phyloP scores from a whole-genome alignment of 768 basidiomycete genomes.

The Cystobasidium onofrii region DNA sequence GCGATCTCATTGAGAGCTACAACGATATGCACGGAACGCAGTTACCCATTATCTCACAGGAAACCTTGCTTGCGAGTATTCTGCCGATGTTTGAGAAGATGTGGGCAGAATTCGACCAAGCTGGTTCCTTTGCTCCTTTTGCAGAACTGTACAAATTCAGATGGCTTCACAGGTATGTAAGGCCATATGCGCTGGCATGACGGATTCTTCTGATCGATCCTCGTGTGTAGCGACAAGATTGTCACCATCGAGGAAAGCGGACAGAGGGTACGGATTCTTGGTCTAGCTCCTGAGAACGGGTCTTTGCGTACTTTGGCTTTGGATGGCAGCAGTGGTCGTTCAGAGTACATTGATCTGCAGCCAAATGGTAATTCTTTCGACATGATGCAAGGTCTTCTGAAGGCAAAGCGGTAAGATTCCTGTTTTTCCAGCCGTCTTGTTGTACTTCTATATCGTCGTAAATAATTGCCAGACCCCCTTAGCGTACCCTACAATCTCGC shows the following conservation, averaged over 20 bases:
- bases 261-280: slow-evolving; percentile 65
- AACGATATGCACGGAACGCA: slow-evolving; percentile 39
- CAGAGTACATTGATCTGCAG: slow-evolving; percentile 72
- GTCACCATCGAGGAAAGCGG: slow-evolving; percentile 70
- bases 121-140: slow-evolving; percentile 69
- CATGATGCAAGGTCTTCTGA: slow-evolving; percentile 52
- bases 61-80: slow-evolving; percentile 65
- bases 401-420: neutral
- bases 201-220: neutral
- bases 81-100: slow-evolving; percentile 67
- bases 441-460: slow-evolving; percentile 54
- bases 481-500: slow-evolving; percentile 76
- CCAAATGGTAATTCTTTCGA: slow-evolving; percentile 98
- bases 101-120: slow-evolving; percentile 64
- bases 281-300: slow-evolving; percentile 81
- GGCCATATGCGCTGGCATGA: neutral
- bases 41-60: slow-evolving; percentile 56
- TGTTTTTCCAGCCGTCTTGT: neutral
- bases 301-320: slow-evolving; percentile 71
- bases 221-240: slow-evolving; percentile 65
- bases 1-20: slow-evolving; percentile 55
- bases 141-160: slow-evolving; percentile 64
- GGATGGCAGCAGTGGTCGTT: slow-evolving; percentile 38
- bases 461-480: slow-evolving; percentile 79
- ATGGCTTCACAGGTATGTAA: slow-evolving; percentile 86